Base-by-base conservation (phyloP, 352 stramenopile genomes). In the Albugo candida region DNA sequence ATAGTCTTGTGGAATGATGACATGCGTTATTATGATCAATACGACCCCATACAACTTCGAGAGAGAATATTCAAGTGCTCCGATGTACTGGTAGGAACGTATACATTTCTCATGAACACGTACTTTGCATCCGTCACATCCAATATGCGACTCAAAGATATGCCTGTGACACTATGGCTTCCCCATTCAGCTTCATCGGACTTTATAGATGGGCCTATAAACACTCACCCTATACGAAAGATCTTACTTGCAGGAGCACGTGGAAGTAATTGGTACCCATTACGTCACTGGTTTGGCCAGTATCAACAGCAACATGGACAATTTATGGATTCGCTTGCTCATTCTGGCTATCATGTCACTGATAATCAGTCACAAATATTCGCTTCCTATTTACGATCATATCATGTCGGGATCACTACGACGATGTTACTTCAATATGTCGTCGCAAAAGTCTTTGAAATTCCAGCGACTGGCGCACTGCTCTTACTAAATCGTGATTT, bases 371-470 rank as follows among this genome's bases (percentile, higher is more conserved):
- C 60, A 1, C 48, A 59, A 19, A 69, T 82, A 31, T 83, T 75
- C 44, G 75, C 72, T 36, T 70, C 72, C 2, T 83, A 83, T 41
- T 24, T 81, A 51, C 72, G 72, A 16, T 63, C 70, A 16, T 88
- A 88, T 48, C 68, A 64, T n/a, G 69, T 70, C 0, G 68, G 54
- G 13, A 70, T 88, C 47, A 85, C 75, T 1, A 83, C 70, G 18
- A 83, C 72, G 19, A 56, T 79, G 48, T 69, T 82, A 45, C 75
- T 82, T 52, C 66, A 83, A 54, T 88, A 80, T 35, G 55, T 88
- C 13, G 70, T 85, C 31, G 66, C 75, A 21, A 83, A 83, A 60
- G 54, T 85, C 21, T 85, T 88, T 39, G 70, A 85, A 63, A 88
- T 88, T 55, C 68, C 75, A 13, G 65, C 72, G 5, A 83, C 68